phyloP scores from a whole-genome alignment of 2,329 filamentous ascomycete genomes.

The Calonectria pauciramosa region DNA sequence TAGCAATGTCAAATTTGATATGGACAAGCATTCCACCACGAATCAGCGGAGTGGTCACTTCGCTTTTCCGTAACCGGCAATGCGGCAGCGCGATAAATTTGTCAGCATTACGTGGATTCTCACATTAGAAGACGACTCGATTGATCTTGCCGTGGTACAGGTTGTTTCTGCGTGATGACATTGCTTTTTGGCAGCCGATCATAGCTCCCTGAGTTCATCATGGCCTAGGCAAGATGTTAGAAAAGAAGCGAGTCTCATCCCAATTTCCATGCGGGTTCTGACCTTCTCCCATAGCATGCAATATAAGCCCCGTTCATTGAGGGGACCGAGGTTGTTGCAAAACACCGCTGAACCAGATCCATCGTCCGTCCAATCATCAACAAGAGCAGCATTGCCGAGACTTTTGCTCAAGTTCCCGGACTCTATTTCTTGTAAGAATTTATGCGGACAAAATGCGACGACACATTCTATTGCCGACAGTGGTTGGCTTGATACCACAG shows the following conservation, averaged over 20 bases:
- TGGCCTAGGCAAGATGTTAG: neutral
- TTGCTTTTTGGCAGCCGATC: too few species aligned
- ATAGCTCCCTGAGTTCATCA: neutral
- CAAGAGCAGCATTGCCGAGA: neutral
- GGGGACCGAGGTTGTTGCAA: neutral
- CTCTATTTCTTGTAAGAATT: neutral
- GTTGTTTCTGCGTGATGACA: neutral
- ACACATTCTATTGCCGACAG: neutral
- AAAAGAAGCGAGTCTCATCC: neutral
- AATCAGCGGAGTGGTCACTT: neutral
- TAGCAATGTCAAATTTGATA: neutral
- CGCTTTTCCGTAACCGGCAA: neutral
- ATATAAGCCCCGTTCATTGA: neutral
- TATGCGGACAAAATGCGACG: neutral
- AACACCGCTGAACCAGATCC: neutral
- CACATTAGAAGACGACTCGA: neutral
- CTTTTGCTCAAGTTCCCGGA: neutral
- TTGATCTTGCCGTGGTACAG: neutral
- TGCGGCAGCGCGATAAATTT: neutral
- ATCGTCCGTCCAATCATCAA: neutral
- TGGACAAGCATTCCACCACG: neutral
- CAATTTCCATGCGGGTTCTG: neutral
- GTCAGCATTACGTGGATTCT: neutral
- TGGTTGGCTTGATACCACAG: neutral
- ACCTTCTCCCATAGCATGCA: neutral